phyloP scores from a whole-genome alignment of 2,329 filamentous ascomycete genomes.

The Teratosphaeria destructans region DNA sequence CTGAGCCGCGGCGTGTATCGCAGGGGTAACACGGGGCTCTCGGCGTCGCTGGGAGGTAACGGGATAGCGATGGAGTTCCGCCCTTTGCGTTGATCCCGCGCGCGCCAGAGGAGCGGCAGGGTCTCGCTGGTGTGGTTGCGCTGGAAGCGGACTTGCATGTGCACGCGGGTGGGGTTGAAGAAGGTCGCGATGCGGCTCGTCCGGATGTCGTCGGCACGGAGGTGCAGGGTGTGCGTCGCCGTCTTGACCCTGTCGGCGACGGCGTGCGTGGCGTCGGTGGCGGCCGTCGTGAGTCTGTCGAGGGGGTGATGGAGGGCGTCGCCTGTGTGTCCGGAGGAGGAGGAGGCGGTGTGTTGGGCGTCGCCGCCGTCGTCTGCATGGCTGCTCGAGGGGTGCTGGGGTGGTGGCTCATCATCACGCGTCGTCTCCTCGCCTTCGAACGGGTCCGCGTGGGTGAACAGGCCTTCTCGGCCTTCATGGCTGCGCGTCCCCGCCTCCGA shows the following conservation, averaged over 20 bases:
- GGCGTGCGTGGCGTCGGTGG: neutral
- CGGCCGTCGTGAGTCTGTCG: neutral
- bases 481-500: neutral
- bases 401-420: neutral
- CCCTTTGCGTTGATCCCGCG: constrained; percentile 17
- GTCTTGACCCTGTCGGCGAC: constrained; percentile 1
- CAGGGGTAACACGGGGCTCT: neutral
- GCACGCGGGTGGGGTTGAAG: constrained; percentile 5
- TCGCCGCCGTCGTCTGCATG: neutral
- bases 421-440: neutral
- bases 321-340: neutral
- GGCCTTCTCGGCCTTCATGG: neutral
- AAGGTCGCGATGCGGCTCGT: neutral
- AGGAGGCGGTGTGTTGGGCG: neutral
- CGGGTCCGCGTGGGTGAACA: neutral
- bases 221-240: constrained; percentile 1
- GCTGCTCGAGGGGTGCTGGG: neutral
- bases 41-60: constrained; percentile 1
- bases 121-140: neutral
- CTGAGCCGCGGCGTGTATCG: neutral
- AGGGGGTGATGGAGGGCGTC: neutral
- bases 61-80: constrained; percentile 15
- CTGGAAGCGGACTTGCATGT: constrained; percentile 1
- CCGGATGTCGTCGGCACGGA: neutral
- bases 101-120: constrained; percentile 12